A percentile compares a stretch with the other conserved stretches of the same genome.
Evolutionary conservation across 257 asterid species (phyloP).

Genomic region (Thymus mandschuricus): DNA sequence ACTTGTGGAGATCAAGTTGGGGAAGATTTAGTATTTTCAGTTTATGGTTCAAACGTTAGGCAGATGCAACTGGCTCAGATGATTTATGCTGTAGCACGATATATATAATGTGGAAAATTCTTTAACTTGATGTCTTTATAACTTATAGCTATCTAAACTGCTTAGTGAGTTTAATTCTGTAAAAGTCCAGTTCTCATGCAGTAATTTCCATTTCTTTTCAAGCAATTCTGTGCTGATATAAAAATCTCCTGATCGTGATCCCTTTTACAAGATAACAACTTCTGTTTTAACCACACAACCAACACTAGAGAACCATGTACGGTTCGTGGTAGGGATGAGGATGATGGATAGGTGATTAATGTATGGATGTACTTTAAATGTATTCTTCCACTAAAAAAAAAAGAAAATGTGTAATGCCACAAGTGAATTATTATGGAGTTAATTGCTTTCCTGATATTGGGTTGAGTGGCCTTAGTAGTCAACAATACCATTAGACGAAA

Average conservation of each 20-base stretch:
- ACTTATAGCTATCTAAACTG: constrained; percentile 7
- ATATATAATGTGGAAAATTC: not conserved
- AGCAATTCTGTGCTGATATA: constrained; percentile 27
- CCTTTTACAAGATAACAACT: constrained; percentile 22
- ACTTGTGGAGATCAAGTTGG: not conserved
- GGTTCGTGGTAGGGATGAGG: constrained; percentile 58
- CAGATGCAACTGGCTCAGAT: not conserved
- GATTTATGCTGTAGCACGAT: no score
- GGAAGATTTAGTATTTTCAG: not conserved
- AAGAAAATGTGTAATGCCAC: constrained; percentile 52
- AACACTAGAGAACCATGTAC: constrained; percentile 37
- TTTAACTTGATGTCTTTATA: constrained; percentile 7
- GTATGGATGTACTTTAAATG: constrained; percentile 64
- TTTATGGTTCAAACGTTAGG: constrained; percentile 2
- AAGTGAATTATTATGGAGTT: constrained; percentile 49
- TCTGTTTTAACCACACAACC: constrained; percentile 37
- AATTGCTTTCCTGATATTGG: constrained; percentile 51
- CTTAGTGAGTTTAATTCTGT: constrained; percentile 2
- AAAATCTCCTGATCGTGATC: constrained; percentile 19
- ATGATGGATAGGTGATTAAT: constrained; percentile 45
- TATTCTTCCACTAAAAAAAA: constrained; percentile 65
- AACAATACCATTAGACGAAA: constrained; percentile 60
- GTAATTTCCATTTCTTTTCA: constrained; percentile 8
- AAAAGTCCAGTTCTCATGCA: constrained; percentile 8
- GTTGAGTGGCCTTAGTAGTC: constrained; percentile 71